Conservation (phyloP, 106 monocot genomes). For the Allium fistulosum region DNA sequence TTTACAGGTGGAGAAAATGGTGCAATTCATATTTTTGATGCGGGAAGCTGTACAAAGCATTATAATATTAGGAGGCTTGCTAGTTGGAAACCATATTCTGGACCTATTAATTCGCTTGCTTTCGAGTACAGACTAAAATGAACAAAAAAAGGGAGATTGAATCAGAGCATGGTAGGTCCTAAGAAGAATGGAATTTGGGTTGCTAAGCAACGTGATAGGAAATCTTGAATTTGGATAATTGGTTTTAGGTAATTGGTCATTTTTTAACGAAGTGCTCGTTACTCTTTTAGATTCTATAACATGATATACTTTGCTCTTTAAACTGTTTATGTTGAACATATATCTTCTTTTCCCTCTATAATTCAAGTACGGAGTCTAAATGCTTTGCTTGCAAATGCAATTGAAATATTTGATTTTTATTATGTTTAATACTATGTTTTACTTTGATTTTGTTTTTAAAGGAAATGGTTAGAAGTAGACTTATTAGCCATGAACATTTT, state of each 20-base stretch:
- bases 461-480: no score
- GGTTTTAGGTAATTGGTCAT: not conserved
- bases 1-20: conserved; percentile 82
- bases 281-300: no score
- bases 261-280: no score
- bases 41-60: not conserved
- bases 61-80: conserved; percentile 23
- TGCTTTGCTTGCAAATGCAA: no score
- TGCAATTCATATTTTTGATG: conserved; percentile 52
- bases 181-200: conserved; percentile 53
- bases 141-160: conserved; percentile 29
- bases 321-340: no score
- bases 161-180: conserved; percentile 34
- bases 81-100: conserved; percentile 58
- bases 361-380: no score
- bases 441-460: no score
- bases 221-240: conserved; percentile 7
- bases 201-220: conserved; percentile 27
- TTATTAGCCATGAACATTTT: no score
- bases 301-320: no score
- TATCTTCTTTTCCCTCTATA: no score
- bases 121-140: conserved; percentile 74
- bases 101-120: conserved; percentile 49
- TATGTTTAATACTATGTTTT: no score
- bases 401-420: no score